phyloP scores from a whole-genome alignment of 164 flowering plant genomes.

The Tetrastigma voinierianum region DNA sequence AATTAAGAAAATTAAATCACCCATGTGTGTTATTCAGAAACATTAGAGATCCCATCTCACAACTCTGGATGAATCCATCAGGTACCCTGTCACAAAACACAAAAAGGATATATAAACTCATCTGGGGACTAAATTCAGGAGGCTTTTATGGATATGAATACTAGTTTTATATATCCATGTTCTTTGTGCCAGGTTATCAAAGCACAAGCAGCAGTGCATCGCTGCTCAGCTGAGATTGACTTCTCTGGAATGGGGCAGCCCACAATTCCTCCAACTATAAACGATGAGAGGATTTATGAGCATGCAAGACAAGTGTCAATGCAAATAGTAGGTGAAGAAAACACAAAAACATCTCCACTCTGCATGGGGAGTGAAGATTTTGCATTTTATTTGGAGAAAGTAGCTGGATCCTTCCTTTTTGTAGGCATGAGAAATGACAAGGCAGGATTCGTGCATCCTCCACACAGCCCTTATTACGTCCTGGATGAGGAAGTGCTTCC shows the following conservation, averaged over 20 bases:
- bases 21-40: no score
- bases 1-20: no score
- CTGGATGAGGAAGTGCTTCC: slow-evolving; percentile 64
- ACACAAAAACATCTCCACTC: slow-evolving; percentile 21
- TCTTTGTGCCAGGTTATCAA: slow-evolving; percentile 34
- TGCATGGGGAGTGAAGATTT: slow-evolving; percentile 71
- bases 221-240: slow-evolving; percentile 48
- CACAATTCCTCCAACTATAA: slow-evolving; percentile 49
- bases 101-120: no score
- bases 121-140: no score
- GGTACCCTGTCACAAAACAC: no score
- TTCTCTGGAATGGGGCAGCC: slow-evolving; percentile 38
- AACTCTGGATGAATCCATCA: no score
- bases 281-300: slow-evolving; percentile 38
- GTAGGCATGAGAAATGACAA: slow-evolving; percentile 52
- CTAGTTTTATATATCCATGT: no score
- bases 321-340: slow-evolving; percentile 40
- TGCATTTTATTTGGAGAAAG: slow-evolving; percentile 49
- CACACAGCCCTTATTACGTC: slow-evolving; percentile 51
- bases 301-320: slow-evolving; percentile 25
- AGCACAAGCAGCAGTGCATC: slow-evolving; percentile 52
- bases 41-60: no score
- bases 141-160: no score
- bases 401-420: slow-evolving; percentile 52
- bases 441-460: slow-evolving; percentile 32